These are phyloP conservation scores for Saturnispora bothae DNA, from an alignment of 805 yeast species.

Conservation along the genomic window DNA sequence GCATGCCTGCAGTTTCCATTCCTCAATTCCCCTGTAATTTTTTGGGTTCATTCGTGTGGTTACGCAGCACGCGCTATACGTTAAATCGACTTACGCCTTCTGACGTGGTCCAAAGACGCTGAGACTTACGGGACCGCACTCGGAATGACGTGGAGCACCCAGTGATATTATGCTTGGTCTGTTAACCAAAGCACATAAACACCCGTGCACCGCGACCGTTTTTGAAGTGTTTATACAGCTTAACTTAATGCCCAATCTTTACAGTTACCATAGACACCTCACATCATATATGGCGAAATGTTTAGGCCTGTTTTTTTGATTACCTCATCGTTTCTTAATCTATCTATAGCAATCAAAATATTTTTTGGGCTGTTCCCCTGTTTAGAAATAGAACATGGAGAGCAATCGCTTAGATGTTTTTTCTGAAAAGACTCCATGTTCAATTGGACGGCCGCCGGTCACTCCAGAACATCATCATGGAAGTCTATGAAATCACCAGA, in stretches of 20 bases:
- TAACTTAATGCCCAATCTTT: not conserved
- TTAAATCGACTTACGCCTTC: no score
- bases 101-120: no score
- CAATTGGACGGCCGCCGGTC: not conserved
- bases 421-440: not conserved
- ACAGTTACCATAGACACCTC: not conserved
- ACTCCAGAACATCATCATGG: not conserved
- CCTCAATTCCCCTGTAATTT: not conserved
- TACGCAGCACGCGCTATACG: slow-evolving; percentile 6
- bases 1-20: not conserved
- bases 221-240: not conserved
- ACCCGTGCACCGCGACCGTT: not conserved
- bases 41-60: not conserved
- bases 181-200: not conserved
- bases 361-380: no score
- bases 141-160: no score
- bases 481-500: not conserved
- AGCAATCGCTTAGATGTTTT: no score
- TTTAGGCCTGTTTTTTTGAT: not conserved
- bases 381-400: no score
- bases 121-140: not conserved
- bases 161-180: not conserved
- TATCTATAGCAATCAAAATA: not conserved
- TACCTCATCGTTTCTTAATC: not conserved
- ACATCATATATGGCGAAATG: not conserved